These are phyloP conservation scores for Dactylellina drechsleri DNA, from an alignment of 2,329 filamentous ascomycete genomes.

Conservation along the genomic window DNA sequence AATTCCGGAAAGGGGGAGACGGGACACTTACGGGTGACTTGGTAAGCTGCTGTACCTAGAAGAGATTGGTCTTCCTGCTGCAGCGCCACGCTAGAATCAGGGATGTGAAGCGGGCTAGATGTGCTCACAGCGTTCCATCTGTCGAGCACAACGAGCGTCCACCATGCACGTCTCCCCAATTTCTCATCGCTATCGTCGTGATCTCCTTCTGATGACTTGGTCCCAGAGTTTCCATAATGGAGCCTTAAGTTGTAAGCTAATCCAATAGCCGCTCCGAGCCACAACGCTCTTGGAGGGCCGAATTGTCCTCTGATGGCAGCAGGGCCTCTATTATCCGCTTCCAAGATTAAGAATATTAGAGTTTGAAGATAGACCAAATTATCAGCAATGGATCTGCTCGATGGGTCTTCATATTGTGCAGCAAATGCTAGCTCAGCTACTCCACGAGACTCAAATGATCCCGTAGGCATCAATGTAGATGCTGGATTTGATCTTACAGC, in stretches of 20 bases:
- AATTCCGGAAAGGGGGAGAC: conserved; percentile 17
- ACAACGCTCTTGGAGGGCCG: conserved; percentile 66
- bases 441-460: conserved; percentile 62
- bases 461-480: conserved; percentile 57
- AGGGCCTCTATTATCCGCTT: conserved; percentile 70
- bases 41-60: conserved; percentile 72
- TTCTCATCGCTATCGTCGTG: conserved; percentile 70
- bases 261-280: conserved; percentile 74
- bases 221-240: conserved; percentile 64
- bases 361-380: conserved; percentile 73
- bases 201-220: conserved; percentile 64
- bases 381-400: conserved; percentile 62
- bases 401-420: conserved; percentile 64
- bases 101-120: conserved; percentile 71
- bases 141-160: conserved; percentile 76
- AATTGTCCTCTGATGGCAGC: conserved; percentile 64
- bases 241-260: conserved; percentile 74
- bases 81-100: conserved; percentile 71
- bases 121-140: conserved; percentile 78
- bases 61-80: conserved; percentile 70
- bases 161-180: conserved; percentile 74
- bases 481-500: conserved; percentile 69
- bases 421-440: conserved; percentile 63
- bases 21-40: conserved; percentile 71
- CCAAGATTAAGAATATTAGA: conserved; percentile 73